Evolutionary conservation across 108 stramenopile species (phyloP).

Genomic region (Asterionellopsis glacialis): DNA sequence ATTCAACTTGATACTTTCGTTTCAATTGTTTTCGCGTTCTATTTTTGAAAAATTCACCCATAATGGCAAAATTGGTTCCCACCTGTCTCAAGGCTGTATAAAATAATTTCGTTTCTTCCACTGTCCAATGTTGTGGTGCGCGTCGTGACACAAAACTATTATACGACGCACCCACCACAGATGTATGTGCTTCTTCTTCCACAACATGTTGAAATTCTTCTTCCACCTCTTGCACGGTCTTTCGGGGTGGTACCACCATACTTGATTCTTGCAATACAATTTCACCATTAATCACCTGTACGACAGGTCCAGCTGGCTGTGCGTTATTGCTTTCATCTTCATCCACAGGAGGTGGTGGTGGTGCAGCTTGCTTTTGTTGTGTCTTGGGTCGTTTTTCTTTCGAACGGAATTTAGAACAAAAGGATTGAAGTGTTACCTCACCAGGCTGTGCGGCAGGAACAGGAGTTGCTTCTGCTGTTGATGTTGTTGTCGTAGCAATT

Average conservation of each 20-base stretch:
- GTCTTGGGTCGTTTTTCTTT: too few species aligned
- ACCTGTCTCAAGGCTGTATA: slow-evolving; percentile 67
- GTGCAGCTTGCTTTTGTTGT: background rate
- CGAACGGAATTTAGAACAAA: too few species aligned
- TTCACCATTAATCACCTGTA: slow-evolving; percentile 62
- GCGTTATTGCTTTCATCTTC: background rate
- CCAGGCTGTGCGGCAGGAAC: too few species aligned
- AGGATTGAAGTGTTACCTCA: too few species aligned
- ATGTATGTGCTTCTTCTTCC: slow-evolving; percentile 48
- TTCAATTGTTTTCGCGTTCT: slow-evolving; percentile 67
- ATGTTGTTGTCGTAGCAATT: background rate
- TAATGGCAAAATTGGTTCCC: slow-evolving; percentile 73
- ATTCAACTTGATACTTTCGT: slow-evolving; percentile 64
- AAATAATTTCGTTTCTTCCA: slow-evolving; percentile 66
- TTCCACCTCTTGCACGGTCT: slow-evolving; percentile 35
- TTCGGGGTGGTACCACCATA: slow-evolving; percentile 31
- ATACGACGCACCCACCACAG: slow-evolving; percentile 43
- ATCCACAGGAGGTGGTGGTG: background rate
- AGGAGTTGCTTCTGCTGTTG: background rate
- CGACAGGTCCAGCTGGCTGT: slow-evolving; percentile 31
- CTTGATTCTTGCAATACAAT: slow-evolving; percentile 65
- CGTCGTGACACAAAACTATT: slow-evolving; percentile 40
- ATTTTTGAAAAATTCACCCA: slow-evolving; percentile 46
- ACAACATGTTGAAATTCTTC: slow-evolving; percentile 40
- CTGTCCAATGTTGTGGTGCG: slow-evolving; percentile 45